Conservation (phyloP, 805 yeast genomes). For the Komagataella kurtzmanii region DNA sequence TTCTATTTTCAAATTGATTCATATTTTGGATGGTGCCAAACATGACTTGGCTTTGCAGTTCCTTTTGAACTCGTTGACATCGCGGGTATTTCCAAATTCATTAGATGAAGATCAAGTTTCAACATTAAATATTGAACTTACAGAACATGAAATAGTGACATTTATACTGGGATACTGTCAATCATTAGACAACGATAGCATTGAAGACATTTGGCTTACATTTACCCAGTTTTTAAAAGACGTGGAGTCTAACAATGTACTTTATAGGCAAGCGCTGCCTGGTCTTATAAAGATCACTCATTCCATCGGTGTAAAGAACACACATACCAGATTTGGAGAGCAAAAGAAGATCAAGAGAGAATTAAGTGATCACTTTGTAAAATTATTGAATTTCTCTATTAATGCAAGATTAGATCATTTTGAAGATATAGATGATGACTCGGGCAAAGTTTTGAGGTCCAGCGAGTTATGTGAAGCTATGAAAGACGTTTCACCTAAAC, state of each 20-base stretch:
- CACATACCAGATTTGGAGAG: constrained; percentile 47
- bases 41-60: constrained; percentile 64
- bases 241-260: constrained; percentile 28
- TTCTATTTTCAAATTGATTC: constrained; percentile 46
- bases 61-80: constrained; percentile 39
- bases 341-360: constrained; percentile 42
- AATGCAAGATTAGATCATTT: constrained; percentile 1
- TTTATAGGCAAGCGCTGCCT: constrained; percentile 37
- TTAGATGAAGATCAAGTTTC: constrained; percentile 22
- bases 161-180: constrained; percentile 50
- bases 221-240: constrained; percentile 49
- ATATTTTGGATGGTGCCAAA: constrained; percentile 73
- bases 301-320: constrained; percentile 40
- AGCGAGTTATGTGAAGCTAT: constrained; percentile 28
- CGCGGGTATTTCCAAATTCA: constrained; percentile 26
- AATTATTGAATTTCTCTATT: constrained; percentile 10
- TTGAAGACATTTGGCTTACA: constrained; percentile 67
- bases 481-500: constrained; percentile 21
- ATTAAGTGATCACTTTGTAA: constrained; percentile 23
- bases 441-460: background rate
- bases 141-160: constrained; percentile 27
- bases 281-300: constrained; percentile 38
- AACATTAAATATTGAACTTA: constrained; percentile 30
- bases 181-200: constrained; percentile 59
- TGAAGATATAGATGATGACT: background rate